Conservation (phyloP, 176 grass and related monocot genomes). For the Otatea glauca region DNA sequence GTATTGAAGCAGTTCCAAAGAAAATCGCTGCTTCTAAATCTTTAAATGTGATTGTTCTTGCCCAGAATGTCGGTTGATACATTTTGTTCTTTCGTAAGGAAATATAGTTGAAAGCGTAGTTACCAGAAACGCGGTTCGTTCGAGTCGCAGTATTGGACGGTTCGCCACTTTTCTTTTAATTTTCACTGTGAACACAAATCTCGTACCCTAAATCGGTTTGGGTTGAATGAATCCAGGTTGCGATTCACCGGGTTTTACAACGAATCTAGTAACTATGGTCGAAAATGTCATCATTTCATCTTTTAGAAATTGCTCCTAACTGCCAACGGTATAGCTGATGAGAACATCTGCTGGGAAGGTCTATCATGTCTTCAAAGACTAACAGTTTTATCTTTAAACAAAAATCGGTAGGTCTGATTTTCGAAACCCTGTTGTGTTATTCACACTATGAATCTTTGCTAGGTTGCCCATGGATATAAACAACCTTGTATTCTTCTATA, state of each 20-base stretch:
- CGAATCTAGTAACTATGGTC: too few species aligned
- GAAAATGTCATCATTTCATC: slow-evolving; percentile 35
- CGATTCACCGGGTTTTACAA: too few species aligned
- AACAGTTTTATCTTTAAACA: slow-evolving; percentile 66
- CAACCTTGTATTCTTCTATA: slow-evolving; percentile 21
- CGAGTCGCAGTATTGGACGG: too few species aligned
- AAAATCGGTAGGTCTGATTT: slow-evolving; percentile 60
- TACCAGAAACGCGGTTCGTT: too few species aligned
- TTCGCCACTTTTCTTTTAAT: too few species aligned
- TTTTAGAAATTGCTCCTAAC: slow-evolving; percentile 85
- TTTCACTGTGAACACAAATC: too few species aligned
- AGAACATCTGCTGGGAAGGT: slow-evolving; percentile 82
- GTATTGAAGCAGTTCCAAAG: slow-evolving; percentile 69
- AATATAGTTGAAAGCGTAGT: slow-evolving; percentile 27
- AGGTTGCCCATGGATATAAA: slow-evolving; percentile 17
- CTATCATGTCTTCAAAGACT: slow-evolving; percentile 69
- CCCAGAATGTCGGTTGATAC: not conserved
- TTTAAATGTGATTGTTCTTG: slow-evolving; percentile 67
- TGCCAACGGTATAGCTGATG: slow-evolving; percentile 80
- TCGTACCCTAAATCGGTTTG: too few species aligned
- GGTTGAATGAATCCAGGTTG: too few species aligned
- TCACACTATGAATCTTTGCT: slow-evolving; percentile 9
- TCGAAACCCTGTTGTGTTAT: slow-evolving; percentile 4
- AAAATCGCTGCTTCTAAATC: slow-evolving; percentile 70
- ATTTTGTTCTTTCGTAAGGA: slow-evolving; percentile 35